Evolutionary conservation across 306 rosid species (phyloP), one percentile per base, ranked within the genome.

Genomic region (Gleditsia sinensis): DNA sequence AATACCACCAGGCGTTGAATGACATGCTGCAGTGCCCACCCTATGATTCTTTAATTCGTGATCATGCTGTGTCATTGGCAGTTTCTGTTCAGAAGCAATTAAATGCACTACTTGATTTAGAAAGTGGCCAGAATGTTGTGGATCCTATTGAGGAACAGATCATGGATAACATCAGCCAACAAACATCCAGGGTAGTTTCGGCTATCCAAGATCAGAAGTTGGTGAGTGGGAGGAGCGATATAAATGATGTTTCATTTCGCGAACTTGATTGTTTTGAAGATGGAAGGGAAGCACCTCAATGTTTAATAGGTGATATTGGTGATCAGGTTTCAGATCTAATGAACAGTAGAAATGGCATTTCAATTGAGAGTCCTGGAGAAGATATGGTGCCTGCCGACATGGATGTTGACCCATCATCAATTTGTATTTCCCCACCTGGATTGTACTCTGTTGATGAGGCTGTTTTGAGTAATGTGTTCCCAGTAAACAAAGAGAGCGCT

Each of bases 1-100:
- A 91, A 83, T 91, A 86, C 80, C 92, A 84, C 60, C 77, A 34
- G 88, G 87, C 83, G 12, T 81, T 94, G 54, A 86, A 78, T 43
- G 84, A 78, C 69, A 73, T 91, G 87, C 85, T 88, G 25, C 84
- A 66, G 55, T 79, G 96, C 81, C 94, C 96, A 24, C 98, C 96
- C 42, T 87, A 69, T 79, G 97, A 94, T 87, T 91, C 97, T 60
- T 76, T 91, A 75, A 86, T 89, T 59, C 86, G 84, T 65, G 97
- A 91, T 75, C 96, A 94, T 19, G 97, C 94, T 5, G 80, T 89
- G 69, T 86, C 97, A 12, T 76, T 89, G 66, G 94, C 96, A 14
- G 91, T 85, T 67, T 85, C 88, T 42, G 91, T 91, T 54, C 94
- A 85, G 81, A 84, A 82, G 74, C 89, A 88, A 82, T 78, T 94